Evolutionary conservation across 208 protist species (phyloP).

Genomic region (Willaertia magna): DNA sequence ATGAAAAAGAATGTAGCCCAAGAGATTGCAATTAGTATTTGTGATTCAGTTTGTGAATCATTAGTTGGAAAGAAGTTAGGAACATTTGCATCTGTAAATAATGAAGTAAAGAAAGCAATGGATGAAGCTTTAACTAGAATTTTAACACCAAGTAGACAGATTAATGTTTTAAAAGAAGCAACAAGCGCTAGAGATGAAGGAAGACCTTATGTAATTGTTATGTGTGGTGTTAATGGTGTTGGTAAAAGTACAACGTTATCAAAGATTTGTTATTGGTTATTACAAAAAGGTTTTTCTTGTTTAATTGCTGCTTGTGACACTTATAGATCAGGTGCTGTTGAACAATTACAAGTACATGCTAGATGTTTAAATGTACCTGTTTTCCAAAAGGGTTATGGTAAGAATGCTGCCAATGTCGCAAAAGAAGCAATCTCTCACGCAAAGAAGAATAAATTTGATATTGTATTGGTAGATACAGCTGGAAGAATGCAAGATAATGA

Average conservation of each 20-base stretch:
- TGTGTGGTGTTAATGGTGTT: slow-evolving; percentile 99
- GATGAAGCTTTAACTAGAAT: slow-evolving; percentile 75
- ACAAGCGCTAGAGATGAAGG: slow-evolving; percentile 39
- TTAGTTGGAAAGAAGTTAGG: slow-evolving; percentile 75
- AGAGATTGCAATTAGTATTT: slow-evolving; percentile 87
- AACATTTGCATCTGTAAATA: slow-evolving; percentile 69
- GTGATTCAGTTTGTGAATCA: slow-evolving; percentile 68
- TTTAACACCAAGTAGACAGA: slow-evolving; percentile 78
- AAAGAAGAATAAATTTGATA: slow-evolving; percentile 61
- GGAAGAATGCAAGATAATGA: slow-evolving; percentile 99
- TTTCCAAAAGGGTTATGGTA: slow-evolving; percentile 91
- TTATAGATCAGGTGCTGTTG: slow-evolving; percentile 97
- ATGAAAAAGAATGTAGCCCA: slow-evolving; percentile 94
- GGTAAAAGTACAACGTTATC: slow-evolving; percentile 97
- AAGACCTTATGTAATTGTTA: slow-evolving; percentile 86
- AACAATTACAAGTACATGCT: slow-evolving; percentile 94
- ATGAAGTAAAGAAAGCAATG: slow-evolving; percentile 61
- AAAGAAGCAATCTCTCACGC: slow-evolving; percentile 74
- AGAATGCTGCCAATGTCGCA: slow-evolving; percentile 83
- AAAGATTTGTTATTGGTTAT: slow-evolving; percentile 91
- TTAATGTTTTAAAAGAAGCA: slow-evolving; percentile 84
- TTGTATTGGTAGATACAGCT: slow-evolving; percentile 98
- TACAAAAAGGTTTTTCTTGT: slow-evolving; percentile 69
- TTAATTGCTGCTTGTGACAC: slow-evolving; percentile 98
- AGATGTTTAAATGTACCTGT: slow-evolving; percentile 73